A percentile compares a stretch with the other conserved stretches of the same genome.
Conservation (phyloP, 2,329 filamentous ascomycete genomes). For the Aspergillus ustus region DNA sequence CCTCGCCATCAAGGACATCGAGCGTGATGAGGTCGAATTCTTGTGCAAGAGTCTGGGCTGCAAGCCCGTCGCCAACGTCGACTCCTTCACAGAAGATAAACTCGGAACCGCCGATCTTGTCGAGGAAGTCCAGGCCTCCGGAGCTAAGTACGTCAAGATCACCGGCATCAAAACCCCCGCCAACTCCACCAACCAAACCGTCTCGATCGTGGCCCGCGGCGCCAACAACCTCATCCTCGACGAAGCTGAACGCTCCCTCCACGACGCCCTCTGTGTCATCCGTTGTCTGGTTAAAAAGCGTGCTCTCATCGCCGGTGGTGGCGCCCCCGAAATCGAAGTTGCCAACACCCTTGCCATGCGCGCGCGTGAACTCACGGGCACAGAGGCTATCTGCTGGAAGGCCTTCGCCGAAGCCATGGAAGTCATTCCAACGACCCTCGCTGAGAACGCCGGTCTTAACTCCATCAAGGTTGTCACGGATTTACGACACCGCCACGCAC, state of each 20-base stretch:
- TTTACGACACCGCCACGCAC: slow-evolving; percentile 88
- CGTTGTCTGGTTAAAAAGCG: slow-evolving; percentile 99
- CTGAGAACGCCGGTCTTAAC: slow-evolving; percentile 96
- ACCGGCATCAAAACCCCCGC: slow-evolving; percentile 83
- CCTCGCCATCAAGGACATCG: slow-evolving; percentile 93
- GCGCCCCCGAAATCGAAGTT: slow-evolving; percentile 95
- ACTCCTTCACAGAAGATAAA: slow-evolving; percentile 98
- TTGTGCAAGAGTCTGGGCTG: slow-evolving; percentile 99
- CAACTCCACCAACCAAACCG: slow-evolving; percentile 67
- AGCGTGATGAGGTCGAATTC: slow-evolving; percentile 98
- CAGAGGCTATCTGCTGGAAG: slow-evolving; percentile 98
- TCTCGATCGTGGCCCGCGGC: slow-evolving; percentile 91
- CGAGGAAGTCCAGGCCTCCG: slow-evolving; percentile 86
- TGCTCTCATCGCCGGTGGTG: slow-evolving; percentile 95
- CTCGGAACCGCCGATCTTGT: slow-evolving; percentile 90
- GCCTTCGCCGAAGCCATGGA: slow-evolving; percentile 98
- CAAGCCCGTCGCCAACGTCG: slow-evolving; percentile 97
- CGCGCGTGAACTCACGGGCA: slow-evolving; percentile 81
- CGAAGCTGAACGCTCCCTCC: slow-evolving; percentile 93
- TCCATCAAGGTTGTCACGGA: slow-evolving; percentile 99
- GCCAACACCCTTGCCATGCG: slow-evolving; percentile 82
- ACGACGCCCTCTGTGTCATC: slow-evolving; percentile 97
- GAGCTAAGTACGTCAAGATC: slow-evolving; percentile 91
- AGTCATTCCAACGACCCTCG: slow-evolving; percentile 93
- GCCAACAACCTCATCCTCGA: slow-evolving; percentile 94